Evolutionary conservation across 2,329 filamentous ascomycete species (phyloP), one percentile per base, ranked within the genome.

Genomic region (Penicillium concentricum): DNA sequence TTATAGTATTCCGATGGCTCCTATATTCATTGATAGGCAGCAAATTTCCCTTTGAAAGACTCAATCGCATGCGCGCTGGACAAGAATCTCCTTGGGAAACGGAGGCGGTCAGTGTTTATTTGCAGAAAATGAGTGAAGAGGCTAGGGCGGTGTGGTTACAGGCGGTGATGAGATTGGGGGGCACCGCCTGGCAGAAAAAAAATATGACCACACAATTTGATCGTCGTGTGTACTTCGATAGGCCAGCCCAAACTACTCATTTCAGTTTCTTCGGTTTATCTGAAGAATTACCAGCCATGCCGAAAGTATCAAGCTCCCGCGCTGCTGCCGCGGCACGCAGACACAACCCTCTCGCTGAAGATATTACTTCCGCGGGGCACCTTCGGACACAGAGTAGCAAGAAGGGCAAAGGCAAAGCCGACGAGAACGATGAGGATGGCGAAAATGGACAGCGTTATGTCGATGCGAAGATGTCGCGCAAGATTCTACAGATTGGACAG

Each of bases 281-380:
- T 12, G 34, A 46, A 37, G 26, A 58, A 18, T 26, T 18, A 10
- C 35, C 22, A 59, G 73, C 28, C 58, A 96, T 96, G 92, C 91
- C 92, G 37, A 96, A 96, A 80, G 86, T 88, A 47, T 84, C 81
- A 28, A 83, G 84, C 80, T 63, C 78, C 76, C 64, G 81, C 80
- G 56, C 78, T 73, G 64, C 85, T 82, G 71, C 81, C 81, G 65
- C 67, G 56, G 81, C 81, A 59, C 86, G 88, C 69, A 87, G 90
- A 63, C 93, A 97, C 78, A 95, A 95, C 66, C 92, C 93, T 39
- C 88, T 99, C 58, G 89, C 93, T 67, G 90, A 96, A 70, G 94
- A 97, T 69, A 82, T 97, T 71, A 77, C 88, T 66, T 81, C 91
- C 64, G 83, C 87, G 56, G 82, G 87, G 59, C 79, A 87, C 63